Percentiles rank a stretch among this genome's conserved stretches.
Conservation (phyloP, 331 rosid species). For the Spiraea crenata region DNA sequence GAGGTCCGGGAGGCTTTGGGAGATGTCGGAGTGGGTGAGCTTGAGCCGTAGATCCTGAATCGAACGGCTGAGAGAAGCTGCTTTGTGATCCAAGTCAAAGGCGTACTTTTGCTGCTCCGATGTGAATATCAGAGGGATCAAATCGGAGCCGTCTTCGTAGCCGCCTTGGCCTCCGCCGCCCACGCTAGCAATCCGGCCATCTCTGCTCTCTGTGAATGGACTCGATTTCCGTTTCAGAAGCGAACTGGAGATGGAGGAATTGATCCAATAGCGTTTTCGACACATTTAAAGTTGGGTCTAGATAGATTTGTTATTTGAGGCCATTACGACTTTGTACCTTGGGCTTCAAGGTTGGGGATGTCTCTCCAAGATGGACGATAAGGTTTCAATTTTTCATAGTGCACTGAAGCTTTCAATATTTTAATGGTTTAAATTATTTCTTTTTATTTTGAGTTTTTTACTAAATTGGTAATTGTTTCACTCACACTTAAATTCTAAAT, state of each 20-base stretch:
- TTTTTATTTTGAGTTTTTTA: too few species aligned
- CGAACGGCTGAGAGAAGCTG: constrained; percentile 57
- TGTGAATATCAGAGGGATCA: constrained; percentile 57
- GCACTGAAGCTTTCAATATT: too few species aligned
- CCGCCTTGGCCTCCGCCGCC: constrained; percentile 54
- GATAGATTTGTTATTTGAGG: not conserved
- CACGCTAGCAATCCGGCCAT: constrained; percentile 95
- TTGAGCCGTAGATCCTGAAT: constrained; percentile 82
- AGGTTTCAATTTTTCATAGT: too few species aligned
- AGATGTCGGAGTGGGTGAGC: constrained; percentile 83
- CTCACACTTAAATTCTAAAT: too few species aligned
- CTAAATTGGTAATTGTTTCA: too few species aligned
- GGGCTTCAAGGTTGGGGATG: too few species aligned
- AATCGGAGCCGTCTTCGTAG: constrained; percentile 26
- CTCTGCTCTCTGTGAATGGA: constrained; percentile 2
- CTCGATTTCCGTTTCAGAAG: not conserved
- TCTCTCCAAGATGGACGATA: too few species aligned
- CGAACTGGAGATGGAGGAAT: not conserved
- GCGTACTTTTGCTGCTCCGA: constrained; percentile 63
- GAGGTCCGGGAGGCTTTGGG: constrained; percentile 90
- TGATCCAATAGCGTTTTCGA: not conserved
- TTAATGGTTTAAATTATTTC: too few species aligned
- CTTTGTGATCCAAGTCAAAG: constrained; percentile 53
- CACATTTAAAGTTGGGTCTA: not conserved
- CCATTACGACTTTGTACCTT: not conserved